Percentiles rank a stretch among this genome's conserved stretches.
These are phyloP conservation scores for Solanum acaule DNA, from an alignment of 257 asterid genomes.

Conservation along the genomic window DNA sequence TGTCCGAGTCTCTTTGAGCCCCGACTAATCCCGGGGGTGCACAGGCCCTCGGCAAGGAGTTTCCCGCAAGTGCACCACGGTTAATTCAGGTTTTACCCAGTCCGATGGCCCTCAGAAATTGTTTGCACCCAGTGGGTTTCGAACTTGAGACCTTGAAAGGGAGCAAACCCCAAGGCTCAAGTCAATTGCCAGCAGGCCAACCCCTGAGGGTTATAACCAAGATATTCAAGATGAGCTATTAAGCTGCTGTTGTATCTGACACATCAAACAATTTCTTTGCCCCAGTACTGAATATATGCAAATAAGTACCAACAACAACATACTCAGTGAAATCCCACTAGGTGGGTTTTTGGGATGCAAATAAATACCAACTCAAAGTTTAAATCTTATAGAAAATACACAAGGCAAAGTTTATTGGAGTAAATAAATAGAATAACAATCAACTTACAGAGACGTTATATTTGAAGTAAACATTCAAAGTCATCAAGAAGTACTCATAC, in stretches of 20 bases:
- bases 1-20: no score
- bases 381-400: neutral
- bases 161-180: no score
- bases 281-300: neutral
- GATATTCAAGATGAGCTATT: neutral
- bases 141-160: no score
- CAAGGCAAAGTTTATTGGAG: neutral
- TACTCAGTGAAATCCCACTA: neutral
- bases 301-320: neutral
- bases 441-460: conserved; percentile 81
- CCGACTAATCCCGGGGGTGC: no score
- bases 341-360: neutral
- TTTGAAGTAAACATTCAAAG: conserved; percentile 70
- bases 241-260: neutral
- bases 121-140: no score
- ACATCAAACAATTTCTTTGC: neutral
- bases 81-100: no score
- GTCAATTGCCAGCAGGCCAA: no score
- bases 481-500: conserved; percentile 58
- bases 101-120: no score
- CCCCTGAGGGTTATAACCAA: no score
- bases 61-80: no score
- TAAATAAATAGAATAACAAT: neutral
- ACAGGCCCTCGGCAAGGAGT: no score
- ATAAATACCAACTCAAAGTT: neutral